Percentiles rank a stretch among this genome's conserved stretches.
Conservation (phyloP, 2,329 filamentous ascomycete species). For the Talaromyces islandicus region DNA sequence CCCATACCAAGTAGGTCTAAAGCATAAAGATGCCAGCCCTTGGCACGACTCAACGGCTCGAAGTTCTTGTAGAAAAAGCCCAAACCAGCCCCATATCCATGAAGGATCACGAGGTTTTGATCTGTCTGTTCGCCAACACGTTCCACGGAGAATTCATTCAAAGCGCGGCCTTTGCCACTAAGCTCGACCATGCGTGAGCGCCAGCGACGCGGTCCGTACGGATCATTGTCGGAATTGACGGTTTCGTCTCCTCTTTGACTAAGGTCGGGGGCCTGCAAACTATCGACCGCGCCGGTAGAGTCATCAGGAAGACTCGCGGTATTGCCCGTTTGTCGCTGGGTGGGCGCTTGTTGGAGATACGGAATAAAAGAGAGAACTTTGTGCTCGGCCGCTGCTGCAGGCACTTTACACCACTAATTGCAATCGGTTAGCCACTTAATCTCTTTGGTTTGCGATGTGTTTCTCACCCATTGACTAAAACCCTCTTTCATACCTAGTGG, state of each 20-base stretch:
- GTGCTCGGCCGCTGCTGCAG: slow-evolving; percentile 78
- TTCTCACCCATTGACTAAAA: slow-evolving; percentile 78
- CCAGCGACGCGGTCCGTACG: slow-evolving; percentile 81
- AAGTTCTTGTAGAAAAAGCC: slow-evolving; percentile 99
- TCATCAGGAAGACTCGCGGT: slow-evolving; percentile 21
- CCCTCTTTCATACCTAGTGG: slow-evolving; percentile 89
- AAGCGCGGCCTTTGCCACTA: slow-evolving; percentile 73
- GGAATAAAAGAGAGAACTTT: slow-evolving; percentile 82
- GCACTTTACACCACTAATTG: slow-evolving; percentile 72
- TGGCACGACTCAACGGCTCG: slow-evolving; percentile 70
- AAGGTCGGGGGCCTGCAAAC: slow-evolving; percentile 29
- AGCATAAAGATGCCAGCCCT: slow-evolving; percentile 84
- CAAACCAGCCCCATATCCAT: slow-evolving; percentile 91
- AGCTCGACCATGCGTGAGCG: slow-evolving; percentile 77
- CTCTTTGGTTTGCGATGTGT: neutral
- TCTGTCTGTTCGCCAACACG: slow-evolving; percentile 71
- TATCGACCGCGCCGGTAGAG: slow-evolving; percentile 22
- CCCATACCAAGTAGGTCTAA: slow-evolving; percentile 96
- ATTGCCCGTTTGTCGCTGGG: slow-evolving; percentile 58
- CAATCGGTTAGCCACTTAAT: neutral
- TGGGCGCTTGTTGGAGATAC: slow-evolving; percentile 67
- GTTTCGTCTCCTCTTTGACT: slow-evolving; percentile 40
- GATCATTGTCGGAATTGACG: slow-evolving; percentile 56
- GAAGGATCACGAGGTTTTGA: slow-evolving; percentile 88
- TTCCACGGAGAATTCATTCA: slow-evolving; percentile 93